Evolutionary conservation across 768 basidiomycete species (phyloP).

Genomic region (Coprinopsis marcescibilis): DNA sequence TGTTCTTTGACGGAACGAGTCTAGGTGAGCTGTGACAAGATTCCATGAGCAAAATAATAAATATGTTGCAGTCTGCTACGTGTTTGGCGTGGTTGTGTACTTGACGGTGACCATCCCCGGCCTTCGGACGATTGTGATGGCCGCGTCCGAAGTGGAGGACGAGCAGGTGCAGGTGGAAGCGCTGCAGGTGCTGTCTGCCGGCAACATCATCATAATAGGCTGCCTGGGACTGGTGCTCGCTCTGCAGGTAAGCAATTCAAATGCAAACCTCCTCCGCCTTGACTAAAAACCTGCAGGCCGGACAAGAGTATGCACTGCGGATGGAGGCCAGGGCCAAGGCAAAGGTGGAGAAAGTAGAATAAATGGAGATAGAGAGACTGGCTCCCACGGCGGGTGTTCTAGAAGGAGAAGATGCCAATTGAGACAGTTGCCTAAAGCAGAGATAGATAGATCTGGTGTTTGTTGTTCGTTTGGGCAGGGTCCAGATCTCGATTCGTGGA

Average conservation of each 20-base stretch:
- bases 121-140: slow-evolving; percentile 68
- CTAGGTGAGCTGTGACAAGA: slow-evolving; percentile 50
- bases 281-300: slow-evolving; percentile 46
- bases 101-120: slow-evolving; percentile 74
- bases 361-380: too few relatives aligned
- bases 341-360: slow-evolving; percentile 20
- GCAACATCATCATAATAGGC: slow-evolving; percentile 77
- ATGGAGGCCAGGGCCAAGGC: slow-evolving; percentile 46
- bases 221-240: slow-evolving; percentile 58
- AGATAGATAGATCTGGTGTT: too few relatives aligned
- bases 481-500: too few relatives aligned
- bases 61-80: slow-evolving; percentile 50
- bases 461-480: too few relatives aligned
- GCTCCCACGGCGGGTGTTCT: too few relatives aligned
- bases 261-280: background rate
- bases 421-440: too few relatives aligned
- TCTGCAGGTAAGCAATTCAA: slow-evolving; percentile 60
- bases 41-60: background rate
- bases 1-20: slow-evolving; percentile 91
- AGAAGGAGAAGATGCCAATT: too few relatives aligned
- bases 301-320: slow-evolving; percentile 78
- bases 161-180: slow-evolving; percentile 68
- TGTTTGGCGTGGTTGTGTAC: slow-evolving; percentile 78
- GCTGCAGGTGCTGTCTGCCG: slow-evolving; percentile 76
- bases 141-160: slow-evolving; percentile 48